These are phyloP conservation scores for Phycomyces nitens DNA, from an alignment of 192 early-diverging fungal species.

Conservation along the genomic window DNA sequence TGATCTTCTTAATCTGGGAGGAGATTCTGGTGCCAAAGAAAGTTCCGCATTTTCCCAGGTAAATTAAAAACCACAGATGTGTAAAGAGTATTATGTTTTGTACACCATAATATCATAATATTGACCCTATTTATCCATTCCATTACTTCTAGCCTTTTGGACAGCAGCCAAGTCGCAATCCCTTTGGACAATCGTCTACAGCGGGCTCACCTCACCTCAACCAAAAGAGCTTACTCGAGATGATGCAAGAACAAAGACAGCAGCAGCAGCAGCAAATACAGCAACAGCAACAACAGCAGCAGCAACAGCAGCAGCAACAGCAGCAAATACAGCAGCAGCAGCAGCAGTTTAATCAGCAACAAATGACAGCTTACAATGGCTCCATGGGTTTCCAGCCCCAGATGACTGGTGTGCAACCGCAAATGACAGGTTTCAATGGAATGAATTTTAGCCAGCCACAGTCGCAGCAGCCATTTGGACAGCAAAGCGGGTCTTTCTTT, in stretches of 20 bases:
- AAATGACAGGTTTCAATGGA: slow-evolving; percentile 4
- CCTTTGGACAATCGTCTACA: slow-evolving; percentile 21
- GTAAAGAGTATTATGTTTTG: not conserved
- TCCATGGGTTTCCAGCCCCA: slow-evolving; percentile 5
- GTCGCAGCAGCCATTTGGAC: slow-evolving; percentile 17
- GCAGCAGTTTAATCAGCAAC: slow-evolving; percentile 14
- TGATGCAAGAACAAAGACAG: slow-evolving; percentile 29
- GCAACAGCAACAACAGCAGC: slow-evolving; percentile 14
- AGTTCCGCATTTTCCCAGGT: slow-evolving; percentile 20
- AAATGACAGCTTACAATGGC: slow-evolving; percentile 12
- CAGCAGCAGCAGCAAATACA: slow-evolving; percentile 20
- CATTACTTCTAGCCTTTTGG: slow-evolving; percentile 19
- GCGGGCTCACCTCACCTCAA: slow-evolving; percentile 1
- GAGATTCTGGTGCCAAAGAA: slow-evolving; percentile 5
- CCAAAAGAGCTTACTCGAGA: slow-evolving; percentile 27
- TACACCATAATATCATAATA: slow-evolving; percentile 1
- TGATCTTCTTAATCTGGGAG: not conserved
- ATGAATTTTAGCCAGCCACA: not conserved
- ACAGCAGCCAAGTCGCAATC: slow-evolving; percentile 27
- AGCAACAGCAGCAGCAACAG: slow-evolving; percentile 23
- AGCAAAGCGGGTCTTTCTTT: not conserved
- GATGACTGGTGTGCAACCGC: slow-evolving; percentile 22
- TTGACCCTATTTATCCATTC: slow-evolving; percentile 1
- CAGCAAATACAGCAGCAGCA: slow-evolving; percentile 23
- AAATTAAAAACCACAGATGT: not conserved